phyloP scores from a whole-genome alignment of 495 filamentous ascomycete genomes.

The Xanthoparmelia taractica region DNA sequence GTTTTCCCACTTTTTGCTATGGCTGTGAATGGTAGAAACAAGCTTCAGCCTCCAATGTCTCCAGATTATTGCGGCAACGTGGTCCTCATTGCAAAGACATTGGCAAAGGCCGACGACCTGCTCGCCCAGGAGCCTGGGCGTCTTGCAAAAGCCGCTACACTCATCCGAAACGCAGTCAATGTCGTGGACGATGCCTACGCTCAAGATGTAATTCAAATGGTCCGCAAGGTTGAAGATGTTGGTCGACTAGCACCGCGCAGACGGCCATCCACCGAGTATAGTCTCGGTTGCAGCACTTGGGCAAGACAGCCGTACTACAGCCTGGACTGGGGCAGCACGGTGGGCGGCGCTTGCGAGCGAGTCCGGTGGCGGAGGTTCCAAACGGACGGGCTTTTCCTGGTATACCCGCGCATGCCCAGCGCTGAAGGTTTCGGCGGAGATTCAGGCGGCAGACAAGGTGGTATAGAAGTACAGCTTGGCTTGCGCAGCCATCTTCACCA shows the following conservation, averaged over 20 bases:
- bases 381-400: constrained; percentile 5
- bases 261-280: constrained; percentile 2
- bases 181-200: constrained; percentile 16
- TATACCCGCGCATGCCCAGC: constrained; percentile 7
- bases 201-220: constrained; percentile 11
- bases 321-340: constrained; percentile 14
- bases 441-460: not conserved
- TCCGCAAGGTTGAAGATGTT: constrained; percentile 10
- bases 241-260: constrained; percentile 12
- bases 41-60: constrained; percentile 12
- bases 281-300: constrained; percentile 12
- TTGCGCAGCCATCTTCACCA: constrained; percentile 1
- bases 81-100: constrained; percentile 15
- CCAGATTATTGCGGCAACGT: constrained; percentile 17
- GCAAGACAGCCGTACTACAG: constrained; percentile 13
- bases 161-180: constrained; percentile 4
- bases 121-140: constrained; percentile 5
- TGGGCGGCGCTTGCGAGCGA: constrained; percentile 13
- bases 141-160: constrained; percentile 5
- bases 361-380: constrained; percentile 6
- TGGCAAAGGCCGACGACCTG: not conserved
- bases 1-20: constrained; percentile 12
- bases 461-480: constrained; percentile 11
- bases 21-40: constrained; percentile 12
- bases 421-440: not conserved